Base-by-base conservation (phyloP, 768 basidiomycete genomes). In the Leucosporidium creatinivorum region DNA sequence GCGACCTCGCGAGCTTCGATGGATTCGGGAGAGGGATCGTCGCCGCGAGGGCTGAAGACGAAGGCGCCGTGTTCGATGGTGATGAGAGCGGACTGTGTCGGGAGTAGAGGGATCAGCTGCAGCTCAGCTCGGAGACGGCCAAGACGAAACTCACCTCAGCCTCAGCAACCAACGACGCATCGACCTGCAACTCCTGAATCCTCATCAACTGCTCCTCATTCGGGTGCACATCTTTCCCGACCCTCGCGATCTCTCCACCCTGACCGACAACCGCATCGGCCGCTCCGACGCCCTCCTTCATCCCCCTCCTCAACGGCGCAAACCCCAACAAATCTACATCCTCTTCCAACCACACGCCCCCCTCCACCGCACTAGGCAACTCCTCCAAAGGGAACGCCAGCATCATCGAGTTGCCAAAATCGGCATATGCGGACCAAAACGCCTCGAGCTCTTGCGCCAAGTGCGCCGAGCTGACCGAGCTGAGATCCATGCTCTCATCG, bases 121-220 rank as follows among this genome's bases (percentile, higher is more conserved):
- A 58, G 48, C 25, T 12, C 7, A 13, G 28, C 44, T 55, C 48
- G 10, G 63, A 23, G 25, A 21, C 30, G 18, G 23, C 44, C 47
- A 15, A 48, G 30, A 30, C 30, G 44, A 9, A 19, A 73, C 77
- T 68, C 68, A 89, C 89, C 81, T 86, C 82, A 63, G 83, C 78
- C 64, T 82, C 81, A 30, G 83, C 83, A 28, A 94, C 76, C 8
- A 80, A 77, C 69, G 79, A 82, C 1, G 87, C 88, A 75, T 96
- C 91, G 19, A 82, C 79, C 57, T 93, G 80, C 51, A 96, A 80
- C 78, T 96, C 94, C 56, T 85, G 82, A 66, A 99, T 89, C 71
- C 96, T 83, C 91, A 97, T 93, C 52, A 99, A 79, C 73, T 93
- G 89, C 80, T 94, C 92, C 66, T 89, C 93, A 73, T 99, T 98